Percentiles rank a stretch among this genome's conserved stretches.
Evolutionary conservation across 2,329 filamentous ascomycete species (phyloP).

Genomic region (Microcera coccophila): DNA sequence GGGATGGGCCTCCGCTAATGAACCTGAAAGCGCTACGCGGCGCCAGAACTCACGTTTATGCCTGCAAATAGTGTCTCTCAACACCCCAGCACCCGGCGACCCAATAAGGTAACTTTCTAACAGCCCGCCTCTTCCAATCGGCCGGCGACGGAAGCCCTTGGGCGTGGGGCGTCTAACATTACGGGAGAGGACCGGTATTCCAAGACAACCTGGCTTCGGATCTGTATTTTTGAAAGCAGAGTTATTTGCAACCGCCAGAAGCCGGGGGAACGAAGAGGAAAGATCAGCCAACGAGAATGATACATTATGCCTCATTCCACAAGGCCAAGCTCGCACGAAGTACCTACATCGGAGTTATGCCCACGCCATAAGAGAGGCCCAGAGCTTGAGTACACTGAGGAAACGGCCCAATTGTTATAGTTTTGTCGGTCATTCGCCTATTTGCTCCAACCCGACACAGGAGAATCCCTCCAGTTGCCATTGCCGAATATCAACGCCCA

Average conservation of each 20-base stretch:
- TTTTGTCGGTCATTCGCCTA: too few species aligned
- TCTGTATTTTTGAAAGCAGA: constrained; percentile 20
- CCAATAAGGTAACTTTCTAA: constrained; percentile 3
- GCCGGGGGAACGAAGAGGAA: background rate
- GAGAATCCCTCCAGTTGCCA: background rate
- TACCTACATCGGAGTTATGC: background rate
- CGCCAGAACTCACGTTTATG: constrained; percentile 23
- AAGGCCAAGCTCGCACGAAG: background rate
- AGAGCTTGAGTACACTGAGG: background rate
- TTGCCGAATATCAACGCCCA: background rate
- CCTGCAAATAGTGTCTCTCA: constrained; percentile 24
- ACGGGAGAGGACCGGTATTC: too few species aligned
- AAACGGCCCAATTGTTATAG: background rate
- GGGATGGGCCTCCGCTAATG: constrained; percentile 10
- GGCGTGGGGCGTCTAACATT: constrained; percentile 2
- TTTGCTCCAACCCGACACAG: background rate
- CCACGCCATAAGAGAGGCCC: background rate
- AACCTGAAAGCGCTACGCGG: constrained; percentile 17
- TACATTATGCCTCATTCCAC: background rate
- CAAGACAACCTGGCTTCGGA: constrained; percentile 9
- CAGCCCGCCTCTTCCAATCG: constrained; percentile 23
- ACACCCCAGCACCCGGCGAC: constrained; percentile 16
- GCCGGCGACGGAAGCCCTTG: constrained; percentile 18
- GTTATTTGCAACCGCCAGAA: background rate
- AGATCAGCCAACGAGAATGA: background rate